These are phyloP conservation scores for Metrosideros polymorpha DNA, from an alignment of 441 rosid genomes.

Conservation along the genomic window DNA sequence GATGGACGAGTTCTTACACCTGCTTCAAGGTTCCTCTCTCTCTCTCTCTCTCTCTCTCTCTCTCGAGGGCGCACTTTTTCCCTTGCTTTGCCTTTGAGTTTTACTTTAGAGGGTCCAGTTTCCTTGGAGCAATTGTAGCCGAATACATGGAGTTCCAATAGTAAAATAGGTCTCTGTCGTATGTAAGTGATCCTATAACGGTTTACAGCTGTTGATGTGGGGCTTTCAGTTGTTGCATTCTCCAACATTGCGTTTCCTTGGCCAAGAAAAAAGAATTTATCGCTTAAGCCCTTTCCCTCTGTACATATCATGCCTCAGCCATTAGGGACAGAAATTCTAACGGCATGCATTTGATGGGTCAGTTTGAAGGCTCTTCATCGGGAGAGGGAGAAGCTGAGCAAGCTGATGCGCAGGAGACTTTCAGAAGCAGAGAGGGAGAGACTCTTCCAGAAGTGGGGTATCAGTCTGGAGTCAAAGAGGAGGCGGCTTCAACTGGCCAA, in stretches of 20 bases:
- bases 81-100: too few species aligned
- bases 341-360: constrained; percentile 4
- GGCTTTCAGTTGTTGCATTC: too few species aligned
- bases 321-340: neutral
- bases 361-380: constrained; percentile 60
- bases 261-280: too few species aligned
- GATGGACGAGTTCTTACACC: constrained; percentile 41
- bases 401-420: constrained; percentile 61
- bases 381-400: constrained; percentile 73
- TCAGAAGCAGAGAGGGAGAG: constrained; percentile 50
- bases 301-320: neutral
- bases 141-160: too few species aligned
- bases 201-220: neutral
- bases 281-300: neutral
- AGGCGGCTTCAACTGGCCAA: constrained; percentile 68
- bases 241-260: too few species aligned
- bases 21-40: constrained; percentile 54
- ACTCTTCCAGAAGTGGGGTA: constrained; percentile 69
- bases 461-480: constrained; percentile 52
- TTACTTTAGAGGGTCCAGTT: too few species aligned
- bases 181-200: too few species aligned
- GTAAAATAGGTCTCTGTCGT: too few species aligned
- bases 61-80: too few species aligned
- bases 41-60: constrained; percentile 1
- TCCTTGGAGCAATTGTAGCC: too few species aligned